Base-by-base conservation (phyloP, 2,329 filamentous ascomycete species). In the Alternaria viburni region DNA sequence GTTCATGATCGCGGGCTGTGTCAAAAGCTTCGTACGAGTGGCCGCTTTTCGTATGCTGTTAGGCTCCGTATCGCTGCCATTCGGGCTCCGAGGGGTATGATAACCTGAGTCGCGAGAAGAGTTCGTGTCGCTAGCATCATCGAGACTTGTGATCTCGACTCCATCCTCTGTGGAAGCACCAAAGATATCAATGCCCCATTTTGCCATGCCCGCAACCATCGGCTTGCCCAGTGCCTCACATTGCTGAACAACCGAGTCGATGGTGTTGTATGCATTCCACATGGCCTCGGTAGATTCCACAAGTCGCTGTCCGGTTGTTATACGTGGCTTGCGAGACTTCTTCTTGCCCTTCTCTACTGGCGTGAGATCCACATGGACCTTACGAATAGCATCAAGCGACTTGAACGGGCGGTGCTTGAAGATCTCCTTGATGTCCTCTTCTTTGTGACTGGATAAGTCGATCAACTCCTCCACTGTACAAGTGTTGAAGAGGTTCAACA, bases 401-500 rank as follows among this genome's bases (percentile, higher is more conserved):
- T 77, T 77, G 76, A 97, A 98, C 0, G 95, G 95, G 10, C 93
- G 89, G 65, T 91, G 86, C 1, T 88, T 86, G 11, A 97, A 82
- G 59, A 98, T 86, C 13, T 88, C 80, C 46, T 90, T 85, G 2
- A 94, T 89, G 50, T 90, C 85, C 6, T 89, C 87, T 68, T 91
- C 86, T 36, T 91, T 90, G 63, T 91, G 89, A 30, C 89, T 90
- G 0, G 93, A 93, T 64, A 97, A 90, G 69, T 97, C 94, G 2
- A 91, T 88, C 45, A 99, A 86, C 61, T 95, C 92, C 36, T 90
- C 87, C 10, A 88, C 82, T 6, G 89, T 88, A 77, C 92, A 96
- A 0, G 85, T 88, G 74, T 98, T 98, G 79, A 99, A 89, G 73
- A 93, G 96, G 8, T 89, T 86, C 26, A 98, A 83, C 7, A 97